Percentiles rank a stretch among this genome's conserved stretches.
These are phyloP conservation scores for Rosellinia necatrix DNA, from an alignment of 2,329 filamentous ascomycete species.

Conservation along the genomic window DNA sequence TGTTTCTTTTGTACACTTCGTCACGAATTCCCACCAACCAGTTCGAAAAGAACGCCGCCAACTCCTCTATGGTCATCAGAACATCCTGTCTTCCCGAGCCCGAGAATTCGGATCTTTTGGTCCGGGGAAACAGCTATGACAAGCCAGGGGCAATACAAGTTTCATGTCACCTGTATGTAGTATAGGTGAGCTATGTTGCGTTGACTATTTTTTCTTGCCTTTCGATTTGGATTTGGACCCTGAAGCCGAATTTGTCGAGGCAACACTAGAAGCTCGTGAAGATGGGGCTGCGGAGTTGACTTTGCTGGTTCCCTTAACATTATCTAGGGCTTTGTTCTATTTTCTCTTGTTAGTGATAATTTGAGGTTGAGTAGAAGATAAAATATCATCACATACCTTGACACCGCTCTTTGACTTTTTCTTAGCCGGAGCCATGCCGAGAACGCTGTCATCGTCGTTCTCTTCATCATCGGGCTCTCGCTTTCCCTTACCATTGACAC, in stretches of 20 bases:
- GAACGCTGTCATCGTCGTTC: conserved; percentile 79
- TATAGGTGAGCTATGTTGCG: neutral
- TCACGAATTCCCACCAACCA: conserved; percentile 5
- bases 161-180: neutral
- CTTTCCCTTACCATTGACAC: conserved; percentile 72
- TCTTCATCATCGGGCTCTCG: conserved; percentile 79
- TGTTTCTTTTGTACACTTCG: conserved; percentile 17
- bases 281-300: conserved; percentile 74
- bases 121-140: neutral
- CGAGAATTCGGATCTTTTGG: neutral
- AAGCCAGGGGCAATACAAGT: neutral
- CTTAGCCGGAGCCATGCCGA: conserved; percentile 83
- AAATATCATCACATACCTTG: conserved; percentile 65
- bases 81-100: conserved; percentile 2
- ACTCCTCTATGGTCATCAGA: conserved; percentile 25
- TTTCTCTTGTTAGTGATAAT: conserved; percentile 23
- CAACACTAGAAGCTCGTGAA: conserved; percentile 87
- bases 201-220: conserved; percentile 57
- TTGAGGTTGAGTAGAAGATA: neutral
- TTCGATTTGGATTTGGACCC: conserved; percentile 50
- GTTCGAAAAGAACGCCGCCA: conserved; percentile 8
- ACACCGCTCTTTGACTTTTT: conserved; percentile 91
- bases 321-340: conserved; percentile 93
- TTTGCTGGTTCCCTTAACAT: conserved; percentile 77
- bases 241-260: conserved; percentile 68